Conservation (phyloP, 306 rosid species). For the Trifolium subterraneum region DNA sequence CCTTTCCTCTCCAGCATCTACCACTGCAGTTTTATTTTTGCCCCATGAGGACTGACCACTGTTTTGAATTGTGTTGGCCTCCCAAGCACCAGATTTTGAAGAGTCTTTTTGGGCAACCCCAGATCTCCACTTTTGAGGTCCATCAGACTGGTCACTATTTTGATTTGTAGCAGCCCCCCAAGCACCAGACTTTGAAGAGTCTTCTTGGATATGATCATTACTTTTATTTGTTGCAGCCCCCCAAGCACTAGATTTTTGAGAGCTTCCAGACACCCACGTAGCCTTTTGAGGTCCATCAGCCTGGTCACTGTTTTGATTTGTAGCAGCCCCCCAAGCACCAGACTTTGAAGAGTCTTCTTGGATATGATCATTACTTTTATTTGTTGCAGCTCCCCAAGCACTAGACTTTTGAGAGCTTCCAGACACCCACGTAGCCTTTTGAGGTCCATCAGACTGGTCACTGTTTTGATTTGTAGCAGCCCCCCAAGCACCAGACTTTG, state of each 20-base stretch:
- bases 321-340: background rate
- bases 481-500: slow-evolving; percentile 9
- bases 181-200: slow-evolving; percentile 24
- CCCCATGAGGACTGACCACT: background rate
- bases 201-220: slow-evolving; percentile 4
- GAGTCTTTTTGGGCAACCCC: slow-evolving; percentile 27
- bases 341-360: slow-evolving; percentile 29
- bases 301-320: background rate
- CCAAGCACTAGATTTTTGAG: slow-evolving; percentile 14
- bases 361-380: background rate
- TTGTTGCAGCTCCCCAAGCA: background rate
- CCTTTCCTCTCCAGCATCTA: background rate
- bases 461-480: background rate
- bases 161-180: slow-evolving; percentile 11
- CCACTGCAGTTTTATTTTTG: background rate
- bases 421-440: slow-evolving; percentile 2
- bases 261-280: slow-evolving; percentile 21
- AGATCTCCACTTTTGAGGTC: background rate
- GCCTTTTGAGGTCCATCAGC: too few relatives aligned
- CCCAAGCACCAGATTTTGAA: slow-evolving; percentile 11
- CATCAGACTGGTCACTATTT: slow-evolving; percentile 7
- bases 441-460: too few relatives aligned
- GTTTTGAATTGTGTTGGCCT: slow-evolving; percentile 6
- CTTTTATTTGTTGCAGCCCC: background rate
- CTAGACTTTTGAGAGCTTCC: slow-evolving; percentile 1